Evolutionary conservation across 441 rosid genomes (phyloP).

Genomic region (Erodium moschatum): DNA sequence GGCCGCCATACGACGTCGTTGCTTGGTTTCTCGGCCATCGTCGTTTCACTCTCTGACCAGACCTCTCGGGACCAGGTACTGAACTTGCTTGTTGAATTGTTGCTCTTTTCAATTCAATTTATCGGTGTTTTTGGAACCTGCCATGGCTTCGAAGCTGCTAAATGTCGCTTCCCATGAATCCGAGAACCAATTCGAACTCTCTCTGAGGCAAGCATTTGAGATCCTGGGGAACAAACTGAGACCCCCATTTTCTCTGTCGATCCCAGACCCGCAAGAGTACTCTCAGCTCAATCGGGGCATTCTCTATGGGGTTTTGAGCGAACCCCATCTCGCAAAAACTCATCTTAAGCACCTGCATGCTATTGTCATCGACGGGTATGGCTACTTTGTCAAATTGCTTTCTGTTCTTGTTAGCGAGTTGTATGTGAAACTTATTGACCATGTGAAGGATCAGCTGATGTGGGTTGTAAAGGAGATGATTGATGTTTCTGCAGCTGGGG

Average conservation of each 20-base stretch:
- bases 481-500: slow-evolving; percentile 51
- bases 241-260: slow-evolving; percentile 51
- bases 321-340: slow-evolving; percentile 33
- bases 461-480: slow-evolving; percentile 64
- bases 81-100: no score
- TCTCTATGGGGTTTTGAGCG: slow-evolving; percentile 45
- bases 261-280: slow-evolving; percentile 48
- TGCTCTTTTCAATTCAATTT: background rate
- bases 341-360: slow-evolving; percentile 63
- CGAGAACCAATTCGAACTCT: slow-evolving; percentile 40
- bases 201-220: slow-evolving; percentile 51
- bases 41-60: no score
- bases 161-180: slow-evolving; percentile 31
- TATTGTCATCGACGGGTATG: slow-evolving; percentile 64
- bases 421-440: slow-evolving; percentile 46
- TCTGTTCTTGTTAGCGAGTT: slow-evolving; percentile 38
- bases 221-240: slow-evolving; percentile 33
- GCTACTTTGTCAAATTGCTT: slow-evolving; percentile 40
- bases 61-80: no score
- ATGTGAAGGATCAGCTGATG: slow-evolving; percentile 48
- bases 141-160: slow-evolving; percentile 37
- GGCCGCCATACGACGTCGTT: no score
- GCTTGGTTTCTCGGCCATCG: no score
- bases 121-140: background rate
- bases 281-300: slow-evolving; percentile 52